Evolutionary conservation across 2,329 filamentous ascomycete species (phyloP).

Genomic region (Aspergillus pseudotamarii): DNA sequence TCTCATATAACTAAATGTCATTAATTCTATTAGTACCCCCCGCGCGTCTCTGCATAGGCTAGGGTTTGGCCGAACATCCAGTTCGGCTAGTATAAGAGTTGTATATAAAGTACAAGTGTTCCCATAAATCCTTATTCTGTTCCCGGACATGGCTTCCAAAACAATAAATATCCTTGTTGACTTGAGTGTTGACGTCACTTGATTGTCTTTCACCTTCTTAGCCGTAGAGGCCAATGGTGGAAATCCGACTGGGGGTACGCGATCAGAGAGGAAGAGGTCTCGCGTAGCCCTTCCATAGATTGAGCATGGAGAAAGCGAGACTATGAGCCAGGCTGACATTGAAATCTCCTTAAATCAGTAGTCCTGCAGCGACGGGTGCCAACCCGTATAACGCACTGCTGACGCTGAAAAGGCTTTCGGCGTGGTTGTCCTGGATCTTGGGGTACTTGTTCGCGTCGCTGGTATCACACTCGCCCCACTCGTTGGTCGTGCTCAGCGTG

Average conservation of each 20-base stretch:
- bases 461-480: slow-evolving; percentile 17
- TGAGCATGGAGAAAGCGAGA: not conserved
- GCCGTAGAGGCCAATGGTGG: too few species aligned
- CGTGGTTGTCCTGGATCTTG: slow-evolving; percentile 5
- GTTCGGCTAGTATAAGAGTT: not conserved
- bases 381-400: slow-evolving; percentile 9
- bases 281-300: not conserved
- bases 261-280: not conserved
- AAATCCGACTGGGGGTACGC: too few species aligned
- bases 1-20: not conserved
- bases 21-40: not conserved
- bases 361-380: slow-evolving; percentile 11
- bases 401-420: slow-evolving; percentile 3
- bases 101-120: not conserved
- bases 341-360: slow-evolving; percentile 6
- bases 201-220: not conserved
- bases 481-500: slow-evolving; percentile 13
- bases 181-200: not conserved
- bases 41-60: not conserved
- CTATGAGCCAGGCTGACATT: not conserved
- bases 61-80: not conserved
- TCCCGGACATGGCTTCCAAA: not conserved
- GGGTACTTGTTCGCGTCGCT: slow-evolving; percentile 14
- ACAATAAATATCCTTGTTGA: not conserved
- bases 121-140: not conserved